phyloP scores from a whole-genome alignment of 331 rosid species.

The Acacia concinna region DNA sequence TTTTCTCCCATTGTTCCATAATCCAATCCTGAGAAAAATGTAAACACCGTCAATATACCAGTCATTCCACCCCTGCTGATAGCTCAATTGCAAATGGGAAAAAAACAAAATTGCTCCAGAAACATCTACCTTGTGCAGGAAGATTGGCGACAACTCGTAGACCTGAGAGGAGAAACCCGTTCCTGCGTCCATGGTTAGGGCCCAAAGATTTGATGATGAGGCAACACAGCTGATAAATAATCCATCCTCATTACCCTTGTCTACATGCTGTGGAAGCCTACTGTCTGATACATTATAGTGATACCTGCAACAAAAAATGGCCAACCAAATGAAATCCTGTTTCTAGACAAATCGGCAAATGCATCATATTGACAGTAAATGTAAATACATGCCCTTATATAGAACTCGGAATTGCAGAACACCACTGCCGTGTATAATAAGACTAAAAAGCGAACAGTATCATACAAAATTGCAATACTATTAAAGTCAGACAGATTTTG shows the following conservation, averaged over 20 bases:
- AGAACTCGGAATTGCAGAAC: not conserved
- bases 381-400: not conserved
- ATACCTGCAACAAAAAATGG: slow-evolving; percentile 52
- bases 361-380: slow-evolving; percentile 17
- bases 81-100: slow-evolving; percentile 10
- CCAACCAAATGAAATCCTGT: slow-evolving; percentile 28
- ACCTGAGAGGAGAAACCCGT: slow-evolving; percentile 87
- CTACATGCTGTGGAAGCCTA: slow-evolving; percentile 86
- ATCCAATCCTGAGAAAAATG: slow-evolving; percentile 82
- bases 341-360: slow-evolving; percentile 22
- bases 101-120: not conserved
- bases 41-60: slow-evolving; percentile 31
- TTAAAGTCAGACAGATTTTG: not conserved
- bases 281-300: slow-evolving; percentile 91
- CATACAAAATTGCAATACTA: not conserved
- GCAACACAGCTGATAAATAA: slow-evolving; percentile 87
- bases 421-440: not conserved
- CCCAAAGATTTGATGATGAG: slow-evolving; percentile 77
- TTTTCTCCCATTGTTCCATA: slow-evolving; percentile 98
- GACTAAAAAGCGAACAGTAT: not conserved
- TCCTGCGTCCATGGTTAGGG: slow-evolving; percentile 93
- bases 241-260: slow-evolving; percentile 95
- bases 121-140: slow-evolving; percentile 78
- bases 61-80: not conserved
- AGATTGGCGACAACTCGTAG: slow-evolving; percentile 77